phyloP scores from a whole-genome alignment of 305 asterid species.

The Fraxinus greggii region DNA sequence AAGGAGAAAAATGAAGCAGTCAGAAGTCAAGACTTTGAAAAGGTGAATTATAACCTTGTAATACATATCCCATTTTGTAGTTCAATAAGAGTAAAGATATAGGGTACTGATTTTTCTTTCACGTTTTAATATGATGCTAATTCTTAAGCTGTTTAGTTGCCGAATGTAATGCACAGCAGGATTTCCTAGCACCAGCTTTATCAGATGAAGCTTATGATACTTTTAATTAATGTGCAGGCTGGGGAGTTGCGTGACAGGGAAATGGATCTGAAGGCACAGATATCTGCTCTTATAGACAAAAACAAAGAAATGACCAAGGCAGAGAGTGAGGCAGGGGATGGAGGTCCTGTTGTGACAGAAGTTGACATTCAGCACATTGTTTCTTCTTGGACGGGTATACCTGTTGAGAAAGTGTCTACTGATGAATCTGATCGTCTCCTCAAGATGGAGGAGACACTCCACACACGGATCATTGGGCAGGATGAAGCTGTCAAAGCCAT shows the following conservation, averaged over 20 bases:
- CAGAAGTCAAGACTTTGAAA: constrained; percentile 87
- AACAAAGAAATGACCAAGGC: constrained; percentile 96
- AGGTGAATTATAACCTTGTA: constrained; percentile 40
- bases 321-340: constrained; percentile 82
- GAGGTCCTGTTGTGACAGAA: constrained; percentile 83
- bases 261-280: constrained; percentile 93
- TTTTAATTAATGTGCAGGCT: constrained; percentile 51
- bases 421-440: constrained; percentile 95
- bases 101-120: neutral
- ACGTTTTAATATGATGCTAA: neutral
- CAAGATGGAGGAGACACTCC: constrained; percentile 97
- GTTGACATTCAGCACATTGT: constrained; percentile 93
- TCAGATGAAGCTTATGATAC: neutral
- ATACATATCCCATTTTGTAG: neutral
- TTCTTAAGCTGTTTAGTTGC: neutral
- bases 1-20: constrained; percentile 95
- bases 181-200: neutral
- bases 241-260: constrained; percentile 92
- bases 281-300: constrained; percentile 72
- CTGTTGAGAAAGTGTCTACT: constrained; percentile 85
- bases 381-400: constrained; percentile 96
- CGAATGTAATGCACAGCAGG: neutral
- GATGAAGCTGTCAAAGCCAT: constrained; percentile 96
- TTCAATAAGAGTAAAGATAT: constrained; percentile 5
- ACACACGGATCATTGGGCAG: constrained; percentile 78